phyloP scores from a whole-genome alignment of 345 rosid genomes.

The Durio zibethinus region DNA sequence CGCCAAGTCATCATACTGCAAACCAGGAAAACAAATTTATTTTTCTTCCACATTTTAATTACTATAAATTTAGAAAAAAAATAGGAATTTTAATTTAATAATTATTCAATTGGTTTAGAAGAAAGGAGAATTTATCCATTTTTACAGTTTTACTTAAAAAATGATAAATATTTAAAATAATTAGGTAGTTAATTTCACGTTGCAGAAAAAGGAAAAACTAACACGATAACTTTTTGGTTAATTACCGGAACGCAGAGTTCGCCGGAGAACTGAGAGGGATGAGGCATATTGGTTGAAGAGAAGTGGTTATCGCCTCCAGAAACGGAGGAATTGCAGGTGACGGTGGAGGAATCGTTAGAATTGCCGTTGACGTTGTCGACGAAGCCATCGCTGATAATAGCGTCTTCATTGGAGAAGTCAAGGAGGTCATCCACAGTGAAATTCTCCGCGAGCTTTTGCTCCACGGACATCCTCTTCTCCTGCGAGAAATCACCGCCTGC shows the following conservation, averaged over 20 bases:
- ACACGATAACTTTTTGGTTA: not conserved
- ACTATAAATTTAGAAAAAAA: not conserved
- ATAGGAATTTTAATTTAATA: not conserved
- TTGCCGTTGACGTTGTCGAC: constrained; percentile 39
- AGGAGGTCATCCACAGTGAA: constrained; percentile 68
- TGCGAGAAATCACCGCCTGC: constrained; percentile 28
- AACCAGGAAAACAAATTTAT: not conserved
- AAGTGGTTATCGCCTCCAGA: constrained; percentile 37
- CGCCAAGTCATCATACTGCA: constrained; percentile 65
- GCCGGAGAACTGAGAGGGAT: constrained; percentile 48
- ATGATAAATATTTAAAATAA: not conserved
- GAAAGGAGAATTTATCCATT: not conserved
- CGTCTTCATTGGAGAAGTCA: constrained; percentile 62
- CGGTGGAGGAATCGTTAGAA: constrained; percentile 44
- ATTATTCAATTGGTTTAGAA: not conserved
- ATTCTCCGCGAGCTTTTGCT: constrained; percentile 35
- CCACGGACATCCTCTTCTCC: constrained; percentile 33
- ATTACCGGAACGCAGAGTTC: constrained; percentile 72
- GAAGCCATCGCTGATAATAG: constrained; percentile 27
- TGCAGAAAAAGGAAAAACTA: not conserved
- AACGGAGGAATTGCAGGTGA: constrained; percentile 46
- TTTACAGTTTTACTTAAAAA: not conserved
- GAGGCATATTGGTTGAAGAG: constrained; percentile 8
- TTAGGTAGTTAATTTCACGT: not conserved
- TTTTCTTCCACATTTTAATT: not conserved